A percentile compares a stretch with the other conserved stretches of the same genome.
Evolutionary conservation across 805 yeast species (phyloP).

Genomic region (Schizosaccharomyces lindneri): DNA sequence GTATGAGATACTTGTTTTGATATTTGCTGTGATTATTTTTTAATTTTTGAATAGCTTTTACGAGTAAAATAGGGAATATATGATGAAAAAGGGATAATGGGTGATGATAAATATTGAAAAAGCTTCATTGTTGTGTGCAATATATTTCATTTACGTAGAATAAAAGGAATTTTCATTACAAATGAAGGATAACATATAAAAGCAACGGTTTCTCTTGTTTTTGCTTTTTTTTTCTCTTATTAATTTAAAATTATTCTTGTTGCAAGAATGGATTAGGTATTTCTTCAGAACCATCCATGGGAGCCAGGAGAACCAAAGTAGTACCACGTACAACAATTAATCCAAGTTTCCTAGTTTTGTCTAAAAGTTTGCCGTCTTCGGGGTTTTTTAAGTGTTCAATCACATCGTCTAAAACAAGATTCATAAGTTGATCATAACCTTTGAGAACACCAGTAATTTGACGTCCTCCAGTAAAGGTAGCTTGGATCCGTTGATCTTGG

Average conservation of each 20-base stretch:
- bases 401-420: conserved; percentile 39
- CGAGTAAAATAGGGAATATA: no score
- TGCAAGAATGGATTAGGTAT: conserved; percentile 39
- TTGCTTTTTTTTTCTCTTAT: no score
- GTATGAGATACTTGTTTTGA: no score
- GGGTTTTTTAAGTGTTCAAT: conserved; percentile 37
- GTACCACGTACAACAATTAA: conserved; percentile 74
- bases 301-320: conserved; percentile 39
- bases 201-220: no score
- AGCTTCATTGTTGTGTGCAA: no score
- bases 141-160: no score
- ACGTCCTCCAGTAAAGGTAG: conserved; percentile 69
- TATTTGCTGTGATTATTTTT: no score
- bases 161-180: no score
- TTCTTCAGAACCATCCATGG: conserved; percentile 43
- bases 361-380: conserved; percentile 28
- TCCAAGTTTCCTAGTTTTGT: conserved; percentile 41
- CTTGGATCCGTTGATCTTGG: conserved; percentile 45
- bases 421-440: conserved; percentile 92
- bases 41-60: no score
- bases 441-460: conserved; percentile 46
- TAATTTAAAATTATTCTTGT: conserved; percentile 6
- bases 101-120: no score
- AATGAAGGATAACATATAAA: no score
- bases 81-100: no score